Conservation (phyloP, 805 yeast species). For the Ogataea nakhonphanomensis region DNA sequence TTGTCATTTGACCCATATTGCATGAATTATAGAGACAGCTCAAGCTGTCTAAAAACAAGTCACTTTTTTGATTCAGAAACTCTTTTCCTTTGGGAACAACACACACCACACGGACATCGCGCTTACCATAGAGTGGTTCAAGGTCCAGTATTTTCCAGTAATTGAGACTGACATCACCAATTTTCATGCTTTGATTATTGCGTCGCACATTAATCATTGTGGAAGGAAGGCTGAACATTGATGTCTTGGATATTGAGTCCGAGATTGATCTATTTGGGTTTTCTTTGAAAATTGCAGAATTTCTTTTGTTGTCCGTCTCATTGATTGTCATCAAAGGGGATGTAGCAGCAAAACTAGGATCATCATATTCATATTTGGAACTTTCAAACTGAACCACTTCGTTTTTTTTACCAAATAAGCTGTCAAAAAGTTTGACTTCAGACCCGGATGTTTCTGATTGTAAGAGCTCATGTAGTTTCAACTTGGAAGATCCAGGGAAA, state of each 20-base stretch:
- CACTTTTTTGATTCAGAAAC: constrained; percentile 29
- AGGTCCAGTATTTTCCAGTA: constrained; percentile 60
- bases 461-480: constrained; percentile 25
- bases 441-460: constrained; percentile 15
- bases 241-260: constrained; percentile 17
- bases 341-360: constrained; percentile 36
- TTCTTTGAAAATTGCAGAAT: constrained; percentile 1
- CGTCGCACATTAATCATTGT: constrained; percentile 36
- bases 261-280: constrained; percentile 10
- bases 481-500: constrained; percentile 28
- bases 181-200: constrained; percentile 38
- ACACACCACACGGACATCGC: constrained; percentile 51
- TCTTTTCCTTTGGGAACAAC: constrained; percentile 32
- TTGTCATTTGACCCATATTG: constrained; percentile 41
- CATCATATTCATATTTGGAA: constrained; percentile 32
- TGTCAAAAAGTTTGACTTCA: constrained; percentile 23
- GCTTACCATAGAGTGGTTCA: constrained; percentile 47
- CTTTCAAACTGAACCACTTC: constrained; percentile 1
- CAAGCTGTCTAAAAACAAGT: constrained; percentile 39
- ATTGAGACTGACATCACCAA: constrained; percentile 45
- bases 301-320: constrained; percentile 15
- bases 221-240: constrained; percentile 35
- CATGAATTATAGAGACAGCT: constrained; percentile 44
- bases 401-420: constrained; percentile 22
- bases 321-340: constrained; percentile 29